Conservation (phyloP, 2,329 filamentous ascomycete genomes). For the Phyllosticta capitalensis region DNA sequence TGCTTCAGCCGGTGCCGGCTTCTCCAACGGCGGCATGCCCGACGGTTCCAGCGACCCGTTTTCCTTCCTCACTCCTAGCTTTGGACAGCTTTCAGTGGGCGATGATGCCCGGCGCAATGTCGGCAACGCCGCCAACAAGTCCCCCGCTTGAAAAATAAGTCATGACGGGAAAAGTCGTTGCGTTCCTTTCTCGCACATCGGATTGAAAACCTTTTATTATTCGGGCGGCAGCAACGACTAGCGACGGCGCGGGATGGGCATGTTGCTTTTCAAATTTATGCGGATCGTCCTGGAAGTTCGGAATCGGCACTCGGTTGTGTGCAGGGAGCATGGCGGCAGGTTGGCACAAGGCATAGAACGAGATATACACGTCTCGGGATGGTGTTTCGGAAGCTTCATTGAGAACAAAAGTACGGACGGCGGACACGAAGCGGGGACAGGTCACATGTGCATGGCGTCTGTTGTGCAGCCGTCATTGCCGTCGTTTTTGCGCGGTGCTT, state of each 20-base stretch:
- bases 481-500: slow-evolving; percentile 1
- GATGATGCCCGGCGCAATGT: slow-evolving; percentile 40
- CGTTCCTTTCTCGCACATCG: slow-evolving; percentile 12
- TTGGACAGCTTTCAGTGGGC: slow-evolving; percentile 63
- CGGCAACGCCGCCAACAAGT: slow-evolving; percentile 29
- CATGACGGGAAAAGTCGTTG: slow-evolving; percentile 7
- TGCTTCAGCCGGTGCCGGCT: slow-evolving; percentile 58
- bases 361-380: slow-evolving; percentile 9
- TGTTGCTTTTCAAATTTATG: slow-evolving; percentile 13
- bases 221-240: slow-evolving; percentile 13
- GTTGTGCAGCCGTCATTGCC: slow-evolving; percentile 4
- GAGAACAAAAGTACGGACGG: slow-evolving; percentile 11
- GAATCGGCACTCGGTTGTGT: slow-evolving; percentile 10
- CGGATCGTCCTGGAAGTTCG: slow-evolving; percentile 9
- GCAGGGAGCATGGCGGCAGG: slow-evolving; percentile 12
- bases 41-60: slow-evolving; percentile 64
- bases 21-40: slow-evolving; percentile 60
- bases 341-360: slow-evolving; percentile 12
- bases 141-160: slow-evolving; percentile 26
- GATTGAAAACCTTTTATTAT: slow-evolving; percentile 10
- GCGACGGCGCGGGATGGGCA: slow-evolving; percentile 12
- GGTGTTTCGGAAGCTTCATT: slow-evolving; percentile 12
- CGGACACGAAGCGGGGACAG: slow-evolving; percentile 7
- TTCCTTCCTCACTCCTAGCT: slow-evolving; percentile 66
- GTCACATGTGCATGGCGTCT: slow-evolving; percentile 10